A percentile compares a stretch with the other conserved stretches of the same genome.
phyloP scores from a whole-genome alignment of 2,329 filamentous ascomycete genomes.

The Alternaria sp. region DNA sequence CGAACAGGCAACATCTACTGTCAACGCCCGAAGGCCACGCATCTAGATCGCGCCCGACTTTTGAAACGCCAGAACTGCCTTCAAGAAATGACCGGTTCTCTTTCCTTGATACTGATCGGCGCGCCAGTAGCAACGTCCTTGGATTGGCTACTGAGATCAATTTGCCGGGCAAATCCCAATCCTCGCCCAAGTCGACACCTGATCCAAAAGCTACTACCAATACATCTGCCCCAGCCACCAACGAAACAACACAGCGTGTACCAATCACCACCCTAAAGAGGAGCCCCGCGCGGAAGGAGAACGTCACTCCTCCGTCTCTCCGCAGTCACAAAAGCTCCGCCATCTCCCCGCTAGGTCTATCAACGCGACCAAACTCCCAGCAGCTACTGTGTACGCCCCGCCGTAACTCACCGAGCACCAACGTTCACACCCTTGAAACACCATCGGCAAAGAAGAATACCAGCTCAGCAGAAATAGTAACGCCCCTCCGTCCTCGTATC shows the following conservation, averaged over 20 bases:
- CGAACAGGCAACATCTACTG: neutral
- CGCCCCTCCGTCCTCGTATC: constrained; percentile 19
- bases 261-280: constrained; percentile 10
- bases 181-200: constrained; percentile 14
- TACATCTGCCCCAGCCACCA: constrained; percentile 17
- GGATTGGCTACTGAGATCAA: constrained; percentile 21
- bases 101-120: constrained; percentile 45
- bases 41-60: constrained; percentile 8
- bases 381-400: constrained; percentile 25
- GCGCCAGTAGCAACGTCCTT: constrained; percentile 29
- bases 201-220: constrained; percentile 27
- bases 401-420: constrained; percentile 14
- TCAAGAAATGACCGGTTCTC: constrained; percentile 56
- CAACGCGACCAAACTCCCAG: constrained; percentile 23
- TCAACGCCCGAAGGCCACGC: constrained; percentile 11
- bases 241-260: constrained; percentile 8
- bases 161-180: constrained; percentile 16
- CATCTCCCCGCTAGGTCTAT: neutral
- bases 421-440: constrained; percentile 13
- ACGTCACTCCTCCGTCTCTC: constrained; percentile 18
- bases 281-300: constrained; percentile 29
- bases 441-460: neutral
- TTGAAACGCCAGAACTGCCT: constrained; percentile 34
- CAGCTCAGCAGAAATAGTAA: neutral
- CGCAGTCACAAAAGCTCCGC: neutral